Percentiles rank a stretch among this genome's conserved stretches.
phyloP scores from a whole-genome alignment of 371 early-diverging fungal genomes.

The Basidiobolus heterosporus region DNA sequence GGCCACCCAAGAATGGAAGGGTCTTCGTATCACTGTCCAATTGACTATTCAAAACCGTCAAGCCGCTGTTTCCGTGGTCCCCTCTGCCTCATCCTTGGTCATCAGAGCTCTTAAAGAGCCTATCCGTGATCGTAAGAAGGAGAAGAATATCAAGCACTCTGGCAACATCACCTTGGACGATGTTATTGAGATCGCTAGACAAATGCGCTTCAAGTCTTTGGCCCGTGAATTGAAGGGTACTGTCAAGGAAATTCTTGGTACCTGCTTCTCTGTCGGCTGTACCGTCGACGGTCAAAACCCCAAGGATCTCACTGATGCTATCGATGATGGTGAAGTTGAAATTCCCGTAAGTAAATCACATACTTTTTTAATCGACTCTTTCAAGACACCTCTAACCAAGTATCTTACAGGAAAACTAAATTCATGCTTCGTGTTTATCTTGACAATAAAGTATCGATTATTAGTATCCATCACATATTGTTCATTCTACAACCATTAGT shows the following conservation, averaged over 20 bases:
- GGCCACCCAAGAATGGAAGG: conserved; percentile 97
- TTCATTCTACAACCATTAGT: too few relatives aligned
- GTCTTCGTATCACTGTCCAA: conserved; percentile 94
- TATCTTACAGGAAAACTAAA: too few relatives aligned
- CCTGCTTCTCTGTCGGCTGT: conserved; percentile 92
- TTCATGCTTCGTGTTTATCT: too few relatives aligned
- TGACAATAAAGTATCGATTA: too few relatives aligned
- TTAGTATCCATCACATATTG: too few relatives aligned
- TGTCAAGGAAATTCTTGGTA: conserved; percentile 97
- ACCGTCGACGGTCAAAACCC: conserved; percentile 87
- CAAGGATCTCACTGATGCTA: conserved; percentile 55
- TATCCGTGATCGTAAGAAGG: conserved; percentile 98
- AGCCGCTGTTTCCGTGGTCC: conserved; percentile 93
- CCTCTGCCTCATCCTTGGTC: conserved; percentile 93
- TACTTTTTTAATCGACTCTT: neutral
- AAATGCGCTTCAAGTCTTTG: conserved; percentile 85
- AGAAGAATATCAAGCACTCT: conserved; percentile 97
- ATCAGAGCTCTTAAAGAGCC: conserved; percentile 99
- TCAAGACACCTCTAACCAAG: too few relatives aligned
- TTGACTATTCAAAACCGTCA: conserved; percentile 99
- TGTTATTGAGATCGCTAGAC: conserved; percentile 93
- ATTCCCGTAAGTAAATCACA: conserved; percentile 49
- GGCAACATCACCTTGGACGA: conserved; percentile 85
- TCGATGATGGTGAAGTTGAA: conserved; percentile 68
- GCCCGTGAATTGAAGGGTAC: conserved; percentile 79